Conservation (phyloP, 1,284 basidiomycete genomes). For the Anthracocystis walkeri region DNA sequence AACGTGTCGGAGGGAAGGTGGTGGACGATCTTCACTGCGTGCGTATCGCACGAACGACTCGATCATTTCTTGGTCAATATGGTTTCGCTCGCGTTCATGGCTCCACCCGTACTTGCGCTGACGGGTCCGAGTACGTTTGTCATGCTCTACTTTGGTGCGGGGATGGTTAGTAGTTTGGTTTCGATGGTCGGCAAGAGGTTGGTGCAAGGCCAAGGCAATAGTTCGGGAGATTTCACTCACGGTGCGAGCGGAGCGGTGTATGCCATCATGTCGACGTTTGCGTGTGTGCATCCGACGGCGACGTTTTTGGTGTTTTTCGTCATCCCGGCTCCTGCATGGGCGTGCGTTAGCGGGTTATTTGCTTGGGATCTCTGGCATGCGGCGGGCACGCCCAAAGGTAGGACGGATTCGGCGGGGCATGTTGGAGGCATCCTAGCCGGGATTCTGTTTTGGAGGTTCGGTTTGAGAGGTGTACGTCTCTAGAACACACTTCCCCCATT, state of each 20-base stretch:
- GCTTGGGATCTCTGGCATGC: constrained; percentile 77
- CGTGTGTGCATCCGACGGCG: constrained; percentile 78
- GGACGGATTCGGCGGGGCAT: constrained; percentile 81
- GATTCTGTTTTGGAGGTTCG: constrained; percentile 67
- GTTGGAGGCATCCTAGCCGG: constrained; percentile 82
- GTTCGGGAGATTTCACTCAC: constrained; percentile 7
- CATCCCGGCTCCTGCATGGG: constrained; percentile 85
- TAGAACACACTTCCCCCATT: background rate
- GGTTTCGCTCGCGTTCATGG: constrained; percentile 83
- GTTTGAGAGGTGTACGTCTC: constrained; percentile 22
- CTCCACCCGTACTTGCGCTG: constrained; percentile 77
- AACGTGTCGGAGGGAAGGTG: constrained; percentile 80
- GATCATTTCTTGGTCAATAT: constrained; percentile 82
- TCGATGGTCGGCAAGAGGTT: constrained; percentile 75
- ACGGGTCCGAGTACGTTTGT: constrained; percentile 81
- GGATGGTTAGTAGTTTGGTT: constrained; percentile 68
- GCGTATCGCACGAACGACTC: constrained; percentile 48
- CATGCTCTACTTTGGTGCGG: constrained; percentile 79
- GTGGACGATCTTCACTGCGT: constrained; percentile 83
- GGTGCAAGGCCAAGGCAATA: background rate
- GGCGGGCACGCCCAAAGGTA: constrained; percentile 70
- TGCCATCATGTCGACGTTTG: constrained; percentile 78
- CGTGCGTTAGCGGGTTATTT: constrained; percentile 80
- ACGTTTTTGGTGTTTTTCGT: constrained; percentile 80
- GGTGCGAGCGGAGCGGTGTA: constrained; percentile 73